Evolutionary conservation across 192 early-diverging fungal genomes (phyloP), one percentile per base, ranked within the genome.

Genomic region (Coemansia sp.): DNA sequence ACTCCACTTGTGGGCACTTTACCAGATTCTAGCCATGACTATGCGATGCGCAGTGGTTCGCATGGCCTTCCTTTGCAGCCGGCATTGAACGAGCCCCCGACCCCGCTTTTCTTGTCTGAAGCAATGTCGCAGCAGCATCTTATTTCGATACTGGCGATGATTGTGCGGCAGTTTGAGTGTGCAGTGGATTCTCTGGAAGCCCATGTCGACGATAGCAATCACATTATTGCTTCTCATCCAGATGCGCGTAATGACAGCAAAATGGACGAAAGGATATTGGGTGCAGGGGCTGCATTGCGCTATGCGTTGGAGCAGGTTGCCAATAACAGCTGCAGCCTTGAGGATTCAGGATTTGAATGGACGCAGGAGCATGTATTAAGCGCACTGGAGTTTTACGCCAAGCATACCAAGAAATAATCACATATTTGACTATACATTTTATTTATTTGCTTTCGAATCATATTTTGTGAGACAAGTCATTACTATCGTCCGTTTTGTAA

Each of bases 41-140:
- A 69, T 25, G 34, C 64, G 55, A 40, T 64, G 2, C 37, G 65
- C 30, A 66, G 56, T 42, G 68, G 61, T 20, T 33, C 43, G 12
- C 61, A 64, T 26, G 60, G 53, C 13, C 60, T 69, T 28, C 64
- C 61, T 40, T 21, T 67, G 29, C 66, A 70, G 25, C 58, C 71
- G 29, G 73, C 73, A 16, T 63, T 75, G 43, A 81, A 75, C 58
- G 79, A 81, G 61, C 79, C 79, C 26, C 79, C 79, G 0, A 64
- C 71, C 8, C 79, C 79, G 4, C 37, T 81, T 23, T 81, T 72
- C 61, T 37, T 81, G 59, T 72, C 67, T 33, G 79, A 81, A 30
- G 70, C 63, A 15, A 81, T 81, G 79, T 61, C 79, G 15, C 73
- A 71, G 34, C 66, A 57, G 28, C 79, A 81, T 40, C 39, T 75